A percentile compares a stretch with the other conserved stretches of the same genome.
Evolutionary conservation across 352 stramenopile genomes (phyloP).

Genomic region (Globisporangium nunn): DNA sequence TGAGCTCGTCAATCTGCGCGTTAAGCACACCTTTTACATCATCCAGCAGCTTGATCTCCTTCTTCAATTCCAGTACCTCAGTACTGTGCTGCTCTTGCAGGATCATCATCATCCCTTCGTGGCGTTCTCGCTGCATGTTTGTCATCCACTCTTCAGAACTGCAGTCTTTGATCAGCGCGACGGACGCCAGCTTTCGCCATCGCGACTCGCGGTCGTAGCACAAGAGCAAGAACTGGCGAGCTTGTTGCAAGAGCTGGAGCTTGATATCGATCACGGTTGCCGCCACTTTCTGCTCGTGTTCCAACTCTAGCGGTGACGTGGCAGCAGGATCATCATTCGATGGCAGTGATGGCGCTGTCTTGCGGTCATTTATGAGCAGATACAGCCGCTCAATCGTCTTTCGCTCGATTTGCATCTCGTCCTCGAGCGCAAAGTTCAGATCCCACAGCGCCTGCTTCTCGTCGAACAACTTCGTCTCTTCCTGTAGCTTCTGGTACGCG

Average conservation of each 20-base stretch:
- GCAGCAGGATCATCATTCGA: background rate
- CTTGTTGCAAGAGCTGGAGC: slow-evolving; percentile 32
- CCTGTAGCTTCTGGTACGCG: slow-evolving; percentile 30
- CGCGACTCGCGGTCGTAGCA: slow-evolving; percentile 64
- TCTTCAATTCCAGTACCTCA: slow-evolving; percentile 26
- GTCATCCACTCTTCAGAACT: slow-evolving; percentile 72
- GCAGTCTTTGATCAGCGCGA: slow-evolving; percentile 45
- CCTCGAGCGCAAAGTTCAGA: slow-evolving; percentile 27
- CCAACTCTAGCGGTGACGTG: slow-evolving; percentile 2
- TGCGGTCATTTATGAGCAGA: slow-evolving; percentile 20
- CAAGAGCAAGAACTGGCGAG: slow-evolving; percentile 45
- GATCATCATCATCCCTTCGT: slow-evolving; percentile 38
- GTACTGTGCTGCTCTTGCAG: slow-evolving; percentile 41
- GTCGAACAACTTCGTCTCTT: slow-evolving; percentile 44
- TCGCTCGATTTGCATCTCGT: slow-evolving; percentile 30
- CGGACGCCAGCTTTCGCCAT: slow-evolving; percentile 40
- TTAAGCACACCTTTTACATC: slow-evolving; percentile 35
- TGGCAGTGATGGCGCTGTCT: background rate
- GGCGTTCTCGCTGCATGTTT: slow-evolving; percentile 37
- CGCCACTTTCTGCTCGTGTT: slow-evolving; percentile 30
- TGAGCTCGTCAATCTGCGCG: slow-evolving; percentile 25
- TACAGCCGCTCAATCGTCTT: slow-evolving; percentile 40
- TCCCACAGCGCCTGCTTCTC: slow-evolving; percentile 69
- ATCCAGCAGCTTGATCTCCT: slow-evolving; percentile 38
- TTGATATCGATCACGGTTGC: slow-evolving; percentile 42